Evolutionary conservation across 768 basidiomycete species (phyloP), one percentile per base, ranked within the genome.

Genomic region (Terana coerulea): DNA sequence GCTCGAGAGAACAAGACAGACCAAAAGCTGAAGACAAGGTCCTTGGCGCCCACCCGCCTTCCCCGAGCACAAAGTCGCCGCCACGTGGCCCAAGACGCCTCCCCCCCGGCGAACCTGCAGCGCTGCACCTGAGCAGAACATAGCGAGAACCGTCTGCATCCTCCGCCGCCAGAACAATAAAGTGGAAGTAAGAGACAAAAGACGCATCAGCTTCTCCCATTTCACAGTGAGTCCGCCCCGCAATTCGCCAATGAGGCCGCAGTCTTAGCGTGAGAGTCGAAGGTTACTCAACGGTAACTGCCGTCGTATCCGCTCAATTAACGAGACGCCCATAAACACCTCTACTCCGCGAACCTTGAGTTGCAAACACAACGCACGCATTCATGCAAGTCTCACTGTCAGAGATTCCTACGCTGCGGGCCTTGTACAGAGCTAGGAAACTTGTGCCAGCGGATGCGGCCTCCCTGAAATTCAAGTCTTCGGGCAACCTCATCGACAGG

Each of bases 321-420:
- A 4, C 37, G 37, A n/a, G 30, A n/a, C 30, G 28, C 30, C 30
- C 29, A 30, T 21, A 46, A 22, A 34, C 45, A 21, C 45, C 45
- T 35, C 17, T 31, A 35, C 29, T 24, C 34, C 6, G 19, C 47
- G 21, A 42, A 10, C 39, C 37, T 11, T 35, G 12, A 31, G 17
- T 47, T 33, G 43, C 33, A 34, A 34, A 17, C 17, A 10, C 33
- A 34, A 10, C 10, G 17, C 22, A 31, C 45, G 14, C 49, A 2
- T 33, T 21, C 34, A 50, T 50, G 49, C 41, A 42, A 21, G 25
- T 50, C 39, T 1, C 39, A 9, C 39, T 82, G n/a, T 64, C 61
- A 26, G 74, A 75, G 44, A 80, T 90, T 45, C 75, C 71, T 28
- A 83, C 86, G 3, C 65, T 89, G 26, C 69, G 72, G 14, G 67